Evolutionary conservation across 805 yeast genomes (phyloP).

Genomic region (Hyphopichia homilentoma): DNA sequence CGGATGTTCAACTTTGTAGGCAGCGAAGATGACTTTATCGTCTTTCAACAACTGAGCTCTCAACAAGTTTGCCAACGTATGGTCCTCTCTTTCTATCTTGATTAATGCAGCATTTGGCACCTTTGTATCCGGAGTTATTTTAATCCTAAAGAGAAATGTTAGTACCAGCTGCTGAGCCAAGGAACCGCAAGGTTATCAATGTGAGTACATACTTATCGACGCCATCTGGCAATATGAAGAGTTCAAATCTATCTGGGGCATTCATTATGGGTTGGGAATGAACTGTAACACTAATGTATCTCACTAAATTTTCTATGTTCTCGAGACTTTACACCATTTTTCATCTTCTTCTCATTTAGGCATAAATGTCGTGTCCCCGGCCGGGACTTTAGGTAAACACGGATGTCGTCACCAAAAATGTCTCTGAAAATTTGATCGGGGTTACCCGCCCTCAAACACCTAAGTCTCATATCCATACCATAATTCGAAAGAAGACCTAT

Average conservation of each 20-base stretch:
- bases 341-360: too few relatives aligned
- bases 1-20: constrained; percentile 97
- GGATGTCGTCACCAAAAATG: too few relatives aligned
- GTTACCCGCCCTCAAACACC: too few relatives aligned
- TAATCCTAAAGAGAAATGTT: constrained; percentile 45
- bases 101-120: constrained; percentile 93
- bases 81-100: constrained; percentile 96
- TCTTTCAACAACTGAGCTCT: constrained; percentile 85
- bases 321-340: too few relatives aligned
- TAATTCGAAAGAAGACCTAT: too few relatives aligned
- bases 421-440: too few relatives aligned
- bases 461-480: too few relatives aligned
- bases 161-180: too few relatives aligned
- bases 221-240: constrained; percentile 96
- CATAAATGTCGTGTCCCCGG: too few relatives aligned
- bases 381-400: background rate
- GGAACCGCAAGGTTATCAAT: background rate
- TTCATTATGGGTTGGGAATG: constrained; percentile 81
- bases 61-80: constrained; percentile 87
- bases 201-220: constrained; percentile 69
- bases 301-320: too few relatives aligned
- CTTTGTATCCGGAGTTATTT: constrained; percentile 87
- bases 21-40: constrained; percentile 89
- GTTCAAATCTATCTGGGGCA: constrained; percentile 98
- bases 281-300: too few relatives aligned